Percentiles rank a stretch among this genome's conserved stretches.
These are phyloP conservation scores for Candida sanyaensis DNA, from an alignment of 1,139 yeast species.

Conservation along the genomic window DNA sequence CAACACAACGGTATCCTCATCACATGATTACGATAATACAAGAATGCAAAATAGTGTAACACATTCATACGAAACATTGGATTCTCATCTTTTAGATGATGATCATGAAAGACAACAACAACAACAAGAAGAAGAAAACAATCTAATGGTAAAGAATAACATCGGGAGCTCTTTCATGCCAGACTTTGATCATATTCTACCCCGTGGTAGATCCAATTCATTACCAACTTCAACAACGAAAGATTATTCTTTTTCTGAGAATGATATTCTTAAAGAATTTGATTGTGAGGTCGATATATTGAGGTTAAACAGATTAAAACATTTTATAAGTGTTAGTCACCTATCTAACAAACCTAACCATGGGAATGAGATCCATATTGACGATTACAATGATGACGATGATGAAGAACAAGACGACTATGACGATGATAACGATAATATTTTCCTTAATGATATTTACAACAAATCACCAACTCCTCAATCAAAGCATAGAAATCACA, in stretches of 20 bases:
- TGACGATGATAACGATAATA: conserved; percentile 7
- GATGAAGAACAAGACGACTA: conserved; percentile 1
- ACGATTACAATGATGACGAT: background rate
- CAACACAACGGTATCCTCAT: background rate
- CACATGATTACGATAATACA: conserved; percentile 6
- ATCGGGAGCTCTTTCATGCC: conserved; percentile 13
- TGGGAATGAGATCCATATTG: background rate
- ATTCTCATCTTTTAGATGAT: conserved; percentile 7
- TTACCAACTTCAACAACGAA: conserved; percentile 19
- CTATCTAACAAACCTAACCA: conserved; percentile 8
- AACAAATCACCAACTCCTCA: conserved; percentile 14
- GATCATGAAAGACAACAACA: background rate
- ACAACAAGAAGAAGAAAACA: background rate
- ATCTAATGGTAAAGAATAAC: background rate
- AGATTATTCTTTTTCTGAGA: conserved; percentile 9
- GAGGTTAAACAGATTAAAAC: conserved; percentile 25
- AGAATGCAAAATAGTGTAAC: conserved; percentile 12
- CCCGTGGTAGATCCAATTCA: conserved; percentile 22
- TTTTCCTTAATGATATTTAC: conserved; percentile 12
- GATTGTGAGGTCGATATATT: conserved; percentile 19
- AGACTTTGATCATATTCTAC: conserved; percentile 16
- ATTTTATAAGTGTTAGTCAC: conserved; percentile 22
- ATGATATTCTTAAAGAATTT: conserved; percentile 15
- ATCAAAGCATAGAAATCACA: conserved; percentile 5
- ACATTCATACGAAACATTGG: conserved; percentile 12